These are phyloP conservation scores for Naganishia vishniacii DNA, from an alignment of 768 basidiomycete species.

Conservation along the genomic window DNA sequence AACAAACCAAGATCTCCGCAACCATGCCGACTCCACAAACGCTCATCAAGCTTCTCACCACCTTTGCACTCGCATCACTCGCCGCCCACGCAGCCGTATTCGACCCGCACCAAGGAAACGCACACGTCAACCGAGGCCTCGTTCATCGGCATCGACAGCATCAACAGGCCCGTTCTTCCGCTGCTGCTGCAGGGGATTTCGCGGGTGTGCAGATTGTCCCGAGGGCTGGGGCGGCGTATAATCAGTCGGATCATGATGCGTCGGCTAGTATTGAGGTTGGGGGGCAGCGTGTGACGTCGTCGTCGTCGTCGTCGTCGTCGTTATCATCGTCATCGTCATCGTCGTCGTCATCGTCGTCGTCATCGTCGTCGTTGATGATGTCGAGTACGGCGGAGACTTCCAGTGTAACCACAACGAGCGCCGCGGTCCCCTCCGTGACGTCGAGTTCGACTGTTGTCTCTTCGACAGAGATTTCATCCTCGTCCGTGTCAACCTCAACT, in stretches of 20 bases:
- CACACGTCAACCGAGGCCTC: conserved; percentile 6
- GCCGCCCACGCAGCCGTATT: conserved; percentile 4
- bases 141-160: background rate
- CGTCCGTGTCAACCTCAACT: background rate
- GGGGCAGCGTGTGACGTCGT: background rate
- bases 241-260: conserved; percentile 15
- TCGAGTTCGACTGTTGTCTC: background rate
- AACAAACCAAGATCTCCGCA: too few species aligned
- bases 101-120: conserved; percentile 8
- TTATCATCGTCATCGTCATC: too few species aligned
- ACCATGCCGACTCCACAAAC: background rate
- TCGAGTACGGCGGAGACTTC: too few species aligned
- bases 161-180: too few species aligned
- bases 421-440: too few species aligned
- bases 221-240: conserved; percentile 20
- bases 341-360: too few species aligned
- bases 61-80: background rate
- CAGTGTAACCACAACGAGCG: too few species aligned
- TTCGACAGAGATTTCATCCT: background rate
- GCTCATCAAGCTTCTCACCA: background rate
- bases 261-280: background rate
- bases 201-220: background rate
- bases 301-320: too few species aligned
- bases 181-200: background rate
- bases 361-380: background rate